Base-by-base conservation (phyloP, 176 grass and related monocot genomes). In the Poa pratensis region DNA sequence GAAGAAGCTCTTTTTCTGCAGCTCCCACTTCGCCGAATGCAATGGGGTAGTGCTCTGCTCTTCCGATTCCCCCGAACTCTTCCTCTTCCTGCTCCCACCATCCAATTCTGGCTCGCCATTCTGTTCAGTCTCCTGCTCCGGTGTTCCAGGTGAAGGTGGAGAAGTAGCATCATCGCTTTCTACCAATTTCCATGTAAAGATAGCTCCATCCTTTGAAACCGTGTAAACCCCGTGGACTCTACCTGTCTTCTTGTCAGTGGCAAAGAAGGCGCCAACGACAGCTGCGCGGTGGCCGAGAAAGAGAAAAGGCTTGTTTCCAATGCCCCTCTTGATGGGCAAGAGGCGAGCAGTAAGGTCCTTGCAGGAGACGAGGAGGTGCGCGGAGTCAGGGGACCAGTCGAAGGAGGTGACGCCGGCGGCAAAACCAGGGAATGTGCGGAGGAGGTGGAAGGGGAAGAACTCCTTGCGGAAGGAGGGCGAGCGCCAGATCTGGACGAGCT, bases 401-500 rank as follows among this genome's bases (percentile, higher is more conserved):
- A 99, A 89, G 27, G 91, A 42, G 34, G 96, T 99, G 73, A 96
- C 84, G 10, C 87, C 73, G 28, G 90, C 89, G n/a, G 82, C 30
- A 75, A 89, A 99, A 66, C 92, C 96, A 0, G 96, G 87, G 78
- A 91, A 92, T 13, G 86, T 96, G 77, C 88, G 90, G 85, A 94
- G 88, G 63, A 96, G 96, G 74, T 99, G 89, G 78, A 99, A 99
- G 14, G 91, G 91, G 52, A 99, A 96, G 85, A 99, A 99, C 76
- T 96, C 93, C 87, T 63, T 94, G 45, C 91, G 92, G 84, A 99
- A 99, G 28, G 81, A 82, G 23, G 96, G 96, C 0, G 91, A 94
- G 59, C 93, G 96, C 96, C 93, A 99, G 74, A 99, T 94, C 88
- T 99, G 93, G 2, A 99, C 82, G 46, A 99, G 83, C 86, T 91